phyloP scores from a whole-genome alignment of 495 filamentous ascomycete species.

The Thermochaetoides thermophila region DNA sequence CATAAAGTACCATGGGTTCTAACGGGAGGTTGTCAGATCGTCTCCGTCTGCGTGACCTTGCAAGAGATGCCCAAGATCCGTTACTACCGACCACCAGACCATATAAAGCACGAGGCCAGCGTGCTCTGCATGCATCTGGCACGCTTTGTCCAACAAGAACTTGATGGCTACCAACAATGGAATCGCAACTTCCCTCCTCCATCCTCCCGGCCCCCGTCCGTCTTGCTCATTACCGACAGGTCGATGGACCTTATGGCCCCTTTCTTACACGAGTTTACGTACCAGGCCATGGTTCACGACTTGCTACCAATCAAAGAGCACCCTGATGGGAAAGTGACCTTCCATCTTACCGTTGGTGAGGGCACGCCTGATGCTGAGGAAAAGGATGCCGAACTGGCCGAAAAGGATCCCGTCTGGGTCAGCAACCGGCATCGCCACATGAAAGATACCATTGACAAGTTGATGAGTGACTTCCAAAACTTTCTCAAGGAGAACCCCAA shows the following conservation, averaged over 20 bases:
- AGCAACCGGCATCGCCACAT: conserved; percentile 89
- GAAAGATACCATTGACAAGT: conserved; percentile 90
- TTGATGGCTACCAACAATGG: conserved; percentile 72
- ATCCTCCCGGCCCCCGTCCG: conserved; percentile 64
- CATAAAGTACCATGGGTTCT: no score
- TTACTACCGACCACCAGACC: conserved; percentile 59
- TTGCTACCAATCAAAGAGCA: conserved; percentile 67
- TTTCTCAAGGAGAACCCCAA: conserved; percentile 91
- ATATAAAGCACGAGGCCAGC: conserved; percentile 66
- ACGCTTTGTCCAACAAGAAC: conserved; percentile 77
- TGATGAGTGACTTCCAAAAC: conserved; percentile 81
- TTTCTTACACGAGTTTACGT: conserved; percentile 89
- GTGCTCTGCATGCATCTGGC: conserved; percentile 80
- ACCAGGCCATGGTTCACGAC: conserved; percentile 95
- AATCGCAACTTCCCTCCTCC: conserved; percentile 73
- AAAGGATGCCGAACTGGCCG: conserved; percentile 80
- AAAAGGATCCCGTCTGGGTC: conserved; percentile 87
- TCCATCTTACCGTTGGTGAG: conserved; percentile 63
- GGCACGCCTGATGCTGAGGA: conserved; percentile 48
- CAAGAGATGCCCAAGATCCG: conserved; percentile 84
- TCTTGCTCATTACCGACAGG: conserved; percentile 76
- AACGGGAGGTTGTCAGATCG: no score
- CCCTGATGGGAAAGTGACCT: conserved; percentile 63
- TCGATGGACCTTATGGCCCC: conserved; percentile 84
- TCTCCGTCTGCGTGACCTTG: conserved; percentile 65